Base-by-base conservation (phyloP, 768 basidiomycete species). In the Pluteus cervinus region DNA sequence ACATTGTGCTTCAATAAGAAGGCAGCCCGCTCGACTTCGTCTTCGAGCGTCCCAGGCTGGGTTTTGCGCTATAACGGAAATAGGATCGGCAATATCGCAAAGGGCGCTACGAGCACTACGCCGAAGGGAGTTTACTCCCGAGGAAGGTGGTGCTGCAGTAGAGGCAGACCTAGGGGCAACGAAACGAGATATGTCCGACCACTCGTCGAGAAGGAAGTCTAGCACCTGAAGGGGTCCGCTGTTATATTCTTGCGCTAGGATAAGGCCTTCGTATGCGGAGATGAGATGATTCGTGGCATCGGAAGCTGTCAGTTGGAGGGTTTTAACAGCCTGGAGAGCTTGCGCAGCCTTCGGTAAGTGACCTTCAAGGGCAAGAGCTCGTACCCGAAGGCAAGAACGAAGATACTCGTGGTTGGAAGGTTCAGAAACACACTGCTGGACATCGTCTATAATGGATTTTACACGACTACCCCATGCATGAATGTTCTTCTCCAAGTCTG, bases 1-100 rank as follows among this genome's bases (percentile, higher is more conserved):
- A 33, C 63, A 65, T 25, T 68, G 61, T 1, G 60, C 54, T 34
- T 66, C 56, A 22, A 76, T 54, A 25, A 79, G 56, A 34, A 75
- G 48, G 32, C 62, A 49, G 7, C 66, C 68, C 10, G 66, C 50
- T 15, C 41, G 42, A 32, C 45, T 42, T 37, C 60, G 57, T 14
- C 52, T 56, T 11, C 52, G 46, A 34, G 42, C 36, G 23, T 54
- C 39, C 57, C 52, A 57, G 21, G 12, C 26, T 8, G 40, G 40
- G 26, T 20, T 11, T 29, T 29, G 8, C 29, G 30, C 22, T 15
- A 22, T 22, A 1, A 48, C 50, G 25, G 63, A 43, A 30, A 63
- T 40, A 18, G 41, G 40, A 41, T 51, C 49, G 7, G 59, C 47
- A 1, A 42, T 43, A 33, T 48, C 28, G 30, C 59, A 60, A 9